phyloP scores from a whole-genome alignment of 352 stramenopile genomes.

The Pythium phragmiticola region DNA sequence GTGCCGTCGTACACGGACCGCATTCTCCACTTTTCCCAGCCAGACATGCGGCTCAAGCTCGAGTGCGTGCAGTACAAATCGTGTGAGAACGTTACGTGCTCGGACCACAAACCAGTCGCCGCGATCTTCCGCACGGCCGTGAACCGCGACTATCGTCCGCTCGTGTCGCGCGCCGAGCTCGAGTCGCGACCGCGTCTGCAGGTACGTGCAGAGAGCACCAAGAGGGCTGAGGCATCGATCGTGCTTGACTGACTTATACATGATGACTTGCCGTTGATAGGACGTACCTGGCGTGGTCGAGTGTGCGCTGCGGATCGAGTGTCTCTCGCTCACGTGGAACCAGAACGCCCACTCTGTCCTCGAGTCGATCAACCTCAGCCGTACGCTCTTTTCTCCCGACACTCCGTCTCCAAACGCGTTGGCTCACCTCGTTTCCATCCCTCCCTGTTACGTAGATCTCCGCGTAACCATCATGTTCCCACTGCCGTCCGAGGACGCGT shows the following conservation, averaged over 20 bases:
- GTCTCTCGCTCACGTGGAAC: slow-evolving; percentile 51
- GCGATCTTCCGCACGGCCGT: slow-evolving; percentile 70
- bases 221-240: no score
- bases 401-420: neutral
- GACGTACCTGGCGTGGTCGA: slow-evolving; percentile 59
- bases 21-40: slow-evolving; percentile 82
- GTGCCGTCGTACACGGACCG: slow-evolving; percentile 90
- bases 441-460: slow-evolving; percentile 13
- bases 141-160: slow-evolving; percentile 50
- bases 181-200: slow-evolving; percentile 60
- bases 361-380: slow-evolving; percentile 21
- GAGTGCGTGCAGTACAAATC: slow-evolving; percentile 69
- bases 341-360: slow-evolving; percentile 27
- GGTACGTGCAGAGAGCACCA: neutral
- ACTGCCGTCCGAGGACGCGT: slow-evolving; percentile 79
- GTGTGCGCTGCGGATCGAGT: slow-evolving; percentile 57
- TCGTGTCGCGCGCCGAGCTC: slow-evolving; percentile 43
- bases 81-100: slow-evolving; percentile 68
- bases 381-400: slow-evolving; percentile 14
- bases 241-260: neutral
- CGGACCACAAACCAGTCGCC: slow-evolving; percentile 84
- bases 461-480: slow-evolving; percentile 72
- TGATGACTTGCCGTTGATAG: slow-evolving; percentile 7
- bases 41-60: slow-evolving; percentile 61
- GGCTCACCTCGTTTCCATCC: no score